These are phyloP conservation scores for Tympanopsis confertula DNA, from an alignment of 2,329 filamentous ascomycete genomes.

Conservation along the genomic window DNA sequence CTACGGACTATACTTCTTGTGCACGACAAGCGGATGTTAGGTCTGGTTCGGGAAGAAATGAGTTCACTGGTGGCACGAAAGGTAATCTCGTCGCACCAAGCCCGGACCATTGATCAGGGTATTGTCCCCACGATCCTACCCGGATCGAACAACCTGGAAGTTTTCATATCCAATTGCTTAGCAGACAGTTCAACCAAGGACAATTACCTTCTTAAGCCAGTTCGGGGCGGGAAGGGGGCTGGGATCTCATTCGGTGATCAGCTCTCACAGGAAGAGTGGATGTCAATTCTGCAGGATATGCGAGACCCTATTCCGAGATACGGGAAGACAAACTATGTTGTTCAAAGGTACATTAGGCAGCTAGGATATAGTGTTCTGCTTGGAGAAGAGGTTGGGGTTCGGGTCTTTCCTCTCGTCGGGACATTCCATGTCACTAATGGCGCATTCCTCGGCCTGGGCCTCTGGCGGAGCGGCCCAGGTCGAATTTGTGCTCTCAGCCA, in stretches of 20 bases:
- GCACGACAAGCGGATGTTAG: conserved; percentile 18
- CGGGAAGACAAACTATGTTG: background rate
- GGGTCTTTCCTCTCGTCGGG: conserved; percentile 10
- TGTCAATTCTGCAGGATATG: background rate
- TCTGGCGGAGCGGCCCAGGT: conserved; percentile 12
- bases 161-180: conserved; percentile 4
- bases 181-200: conserved; percentile 6
- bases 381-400: conserved; percentile 3
- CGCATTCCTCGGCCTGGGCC: conserved; percentile 10
- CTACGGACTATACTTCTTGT: conserved; percentile 15
- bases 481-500: conserved; percentile 8
- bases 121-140: conserved; percentile 12
- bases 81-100: conserved; percentile 9
- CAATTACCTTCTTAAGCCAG: conserved; percentile 7
- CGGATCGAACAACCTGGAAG: conserved; percentile 11
- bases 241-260: background rate
- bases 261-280: background rate
- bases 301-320: background rate
- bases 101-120: conserved; percentile 7
- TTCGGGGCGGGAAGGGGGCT: conserved; percentile 2
- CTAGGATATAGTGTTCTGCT: conserved; percentile 10
- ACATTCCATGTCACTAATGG: conserved; percentile 14
- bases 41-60: conserved; percentile 16
- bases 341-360: conserved; percentile 7
- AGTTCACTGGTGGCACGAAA: conserved; percentile 9